Evolutionary conservation across 2,329 filamentous ascomycete genomes (phyloP).

Genomic region (Exophiala viscosa): DNA sequence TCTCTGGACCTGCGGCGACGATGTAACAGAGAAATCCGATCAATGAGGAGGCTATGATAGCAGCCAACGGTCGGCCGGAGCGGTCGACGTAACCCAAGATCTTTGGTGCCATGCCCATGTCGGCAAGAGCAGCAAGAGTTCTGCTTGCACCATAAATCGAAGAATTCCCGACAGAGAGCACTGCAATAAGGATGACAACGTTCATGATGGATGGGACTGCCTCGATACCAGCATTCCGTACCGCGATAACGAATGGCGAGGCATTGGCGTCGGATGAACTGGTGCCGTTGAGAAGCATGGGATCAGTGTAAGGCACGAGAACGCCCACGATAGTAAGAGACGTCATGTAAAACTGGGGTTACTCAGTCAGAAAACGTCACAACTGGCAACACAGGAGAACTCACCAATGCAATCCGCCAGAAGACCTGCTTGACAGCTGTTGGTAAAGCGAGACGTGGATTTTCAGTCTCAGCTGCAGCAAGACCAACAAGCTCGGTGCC

Average conservation of each 20-base stretch:
- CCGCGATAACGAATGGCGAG: conserved; percentile 91
- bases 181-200: conserved; percentile 85
- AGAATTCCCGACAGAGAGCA: conserved; percentile 87
- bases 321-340: conserved; percentile 77
- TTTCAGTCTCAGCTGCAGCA: conserved; percentile 56
- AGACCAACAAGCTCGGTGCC: conserved; percentile 62
- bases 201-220: conserved; percentile 88
- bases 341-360: conserved; percentile 69
- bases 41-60: conserved; percentile 63
- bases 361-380: background rate
- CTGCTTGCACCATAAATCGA: conserved; percentile 87
- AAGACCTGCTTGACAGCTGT: conserved; percentile 87
- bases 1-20: conserved; percentile 51
- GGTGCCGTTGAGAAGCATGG: conserved; percentile 56
- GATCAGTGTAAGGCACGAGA: conserved; percentile 70
- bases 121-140: conserved; percentile 82
- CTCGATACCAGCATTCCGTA: conserved; percentile 75
- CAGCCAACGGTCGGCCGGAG: conserved; percentile 71
- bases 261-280: conserved; percentile 65
- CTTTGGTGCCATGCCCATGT: conserved; percentile 76
- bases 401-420: conserved; percentile 74
- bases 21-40: conserved; percentile 76
- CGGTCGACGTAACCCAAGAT: conserved; percentile 78
- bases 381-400: background rate
- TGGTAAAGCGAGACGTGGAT: conserved; percentile 68